Percentiles rank a stretch among this genome's conserved stretches.
These are phyloP conservation scores for Cladophialophora psammophila DNA, from an alignment of 2,329 filamentous ascomycete species.

Conservation along the genomic window DNA sequence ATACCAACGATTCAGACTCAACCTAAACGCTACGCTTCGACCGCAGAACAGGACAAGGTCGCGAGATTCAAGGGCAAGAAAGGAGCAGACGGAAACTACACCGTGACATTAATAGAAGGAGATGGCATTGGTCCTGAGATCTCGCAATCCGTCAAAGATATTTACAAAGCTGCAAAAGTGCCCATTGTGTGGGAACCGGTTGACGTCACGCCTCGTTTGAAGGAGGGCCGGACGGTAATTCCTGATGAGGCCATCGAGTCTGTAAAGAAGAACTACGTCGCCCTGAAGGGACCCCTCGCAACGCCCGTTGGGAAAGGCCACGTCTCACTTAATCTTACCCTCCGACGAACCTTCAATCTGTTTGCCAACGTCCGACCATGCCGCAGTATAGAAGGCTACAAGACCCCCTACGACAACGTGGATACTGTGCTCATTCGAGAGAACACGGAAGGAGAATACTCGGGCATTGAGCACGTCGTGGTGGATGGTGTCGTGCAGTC, in stretches of 20 bases:
- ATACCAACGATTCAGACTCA: constrained; percentile 40
- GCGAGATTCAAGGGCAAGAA: constrained; percentile 94
- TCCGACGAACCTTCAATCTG: constrained; percentile 98
- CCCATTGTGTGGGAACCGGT: constrained; percentile 97
- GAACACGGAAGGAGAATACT: constrained; percentile 99
- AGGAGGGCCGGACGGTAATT: constrained; percentile 95
- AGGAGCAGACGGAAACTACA: constrained; percentile 89
- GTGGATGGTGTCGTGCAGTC: constrained; percentile 98
- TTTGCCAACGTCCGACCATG: constrained; percentile 99
- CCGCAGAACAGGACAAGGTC: constrained; percentile 69
- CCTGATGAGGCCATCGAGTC: constrained; percentile 91
- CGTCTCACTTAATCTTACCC: constrained; percentile 97
- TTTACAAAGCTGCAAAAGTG: constrained; percentile 94
- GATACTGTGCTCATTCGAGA: constrained; percentile 98
- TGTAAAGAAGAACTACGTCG: constrained; percentile 94
- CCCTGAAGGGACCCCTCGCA: constrained; percentile 96
- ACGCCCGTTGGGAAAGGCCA: constrained; percentile 98
- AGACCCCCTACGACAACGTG: constrained; percentile 97
- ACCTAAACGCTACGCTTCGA: constrained; percentile 67
- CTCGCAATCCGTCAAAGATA: constrained; percentile 96
- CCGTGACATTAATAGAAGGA: constrained; percentile 96
- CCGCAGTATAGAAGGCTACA: constrained; percentile 95
- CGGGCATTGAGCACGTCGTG: constrained; percentile 97
- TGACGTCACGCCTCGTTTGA: constrained; percentile 91
- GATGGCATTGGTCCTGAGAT: constrained; percentile 99